phyloP scores from a whole-genome alignment of 2,329 filamentous ascomycete genomes.

The Penicillium vulpinum region DNA sequence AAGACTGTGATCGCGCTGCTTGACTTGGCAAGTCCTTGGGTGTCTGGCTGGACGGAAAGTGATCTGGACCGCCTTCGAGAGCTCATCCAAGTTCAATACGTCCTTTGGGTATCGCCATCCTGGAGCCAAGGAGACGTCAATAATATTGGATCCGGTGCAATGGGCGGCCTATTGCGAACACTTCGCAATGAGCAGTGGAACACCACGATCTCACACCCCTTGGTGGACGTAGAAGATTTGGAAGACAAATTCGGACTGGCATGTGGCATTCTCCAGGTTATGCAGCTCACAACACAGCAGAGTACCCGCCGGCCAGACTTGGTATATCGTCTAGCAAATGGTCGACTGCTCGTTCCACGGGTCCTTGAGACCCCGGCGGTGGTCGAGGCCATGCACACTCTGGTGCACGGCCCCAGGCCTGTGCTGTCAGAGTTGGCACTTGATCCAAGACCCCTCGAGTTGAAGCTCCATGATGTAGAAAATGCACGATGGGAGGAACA shows the following conservation, averaged over 20 bases:
- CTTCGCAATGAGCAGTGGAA: slow-evolving; percentile 27
- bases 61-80: slow-evolving; percentile 15
- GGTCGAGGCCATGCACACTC: slow-evolving; percentile 17
- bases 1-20: slow-evolving; percentile 24
- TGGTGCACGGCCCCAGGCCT: slow-evolving; percentile 16
- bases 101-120: slow-evolving; percentile 23
- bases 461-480: slow-evolving; percentile 11
- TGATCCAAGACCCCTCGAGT: slow-evolving; percentile 11
- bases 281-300: slow-evolving; percentile 17
- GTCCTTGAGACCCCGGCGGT: slow-evolving; percentile 13
- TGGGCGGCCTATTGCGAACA: slow-evolving; percentile 25
- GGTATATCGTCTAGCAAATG: slow-evolving; percentile 15
- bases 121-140: slow-evolving; percentile 13
- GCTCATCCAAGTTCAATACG: slow-evolving; percentile 16
- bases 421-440: slow-evolving; percentile 7
- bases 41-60: slow-evolving; percentile 7
- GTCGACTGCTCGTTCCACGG: slow-evolving; percentile 14
- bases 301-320: slow-evolving; percentile 13
- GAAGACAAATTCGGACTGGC: slow-evolving; percentile 10
- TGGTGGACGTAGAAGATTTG: slow-evolving; percentile 16
- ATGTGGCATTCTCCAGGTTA: slow-evolving; percentile 13
- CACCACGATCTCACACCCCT: slow-evolving; percentile 21
- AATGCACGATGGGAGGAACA: slow-evolving; percentile 15
- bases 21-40: slow-evolving; percentile 17
- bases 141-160: slow-evolving; percentile 20